A percentile compares a stretch with the other conserved stretches of the same genome.
Evolutionary conservation across 495 filamentous ascomycete genomes (phyloP).

Genomic region (Daldinia loculata): DNA sequence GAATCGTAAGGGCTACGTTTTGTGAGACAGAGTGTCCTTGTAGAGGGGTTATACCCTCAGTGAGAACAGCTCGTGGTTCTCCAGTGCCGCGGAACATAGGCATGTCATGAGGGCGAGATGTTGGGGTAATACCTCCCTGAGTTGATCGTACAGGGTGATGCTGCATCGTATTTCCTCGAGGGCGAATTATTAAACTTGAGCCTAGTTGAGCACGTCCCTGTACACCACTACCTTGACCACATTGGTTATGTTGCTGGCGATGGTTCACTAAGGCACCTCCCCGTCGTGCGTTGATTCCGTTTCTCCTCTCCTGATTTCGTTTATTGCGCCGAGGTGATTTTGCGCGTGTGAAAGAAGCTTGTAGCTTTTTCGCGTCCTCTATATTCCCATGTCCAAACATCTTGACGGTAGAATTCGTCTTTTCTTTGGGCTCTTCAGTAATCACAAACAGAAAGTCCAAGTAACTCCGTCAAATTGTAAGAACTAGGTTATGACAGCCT

Average conservation of each 20-base stretch:
- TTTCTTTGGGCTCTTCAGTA: background rate
- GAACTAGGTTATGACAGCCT: background rate
- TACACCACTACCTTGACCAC: background rate
- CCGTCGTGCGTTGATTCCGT: background rate
- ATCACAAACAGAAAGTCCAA: background rate
- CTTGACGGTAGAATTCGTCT: background rate
- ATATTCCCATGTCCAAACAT: constrained; percentile 23
- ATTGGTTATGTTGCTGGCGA: background rate
- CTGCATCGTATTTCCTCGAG: background rate
- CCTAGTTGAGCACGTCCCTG: background rate
- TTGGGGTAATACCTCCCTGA: background rate
- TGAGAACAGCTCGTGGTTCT: background rate
- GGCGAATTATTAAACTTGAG: background rate
- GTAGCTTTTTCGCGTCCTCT: constrained; percentile 24
- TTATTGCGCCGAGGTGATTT: background rate
- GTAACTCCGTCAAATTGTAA: background rate
- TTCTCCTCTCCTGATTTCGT: background rate
- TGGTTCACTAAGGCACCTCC: background rate
- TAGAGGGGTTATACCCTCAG: background rate
- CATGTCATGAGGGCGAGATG: background rate
- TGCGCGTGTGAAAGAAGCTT: constrained; percentile 11
- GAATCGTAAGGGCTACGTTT: background rate
- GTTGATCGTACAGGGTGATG: background rate
- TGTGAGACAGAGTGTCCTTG: background rate
- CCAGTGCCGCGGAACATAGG: background rate